phyloP scores from a whole-genome alignment of 1,284 basidiomycete genomes.

The Cerioporus squamosus region DNA sequence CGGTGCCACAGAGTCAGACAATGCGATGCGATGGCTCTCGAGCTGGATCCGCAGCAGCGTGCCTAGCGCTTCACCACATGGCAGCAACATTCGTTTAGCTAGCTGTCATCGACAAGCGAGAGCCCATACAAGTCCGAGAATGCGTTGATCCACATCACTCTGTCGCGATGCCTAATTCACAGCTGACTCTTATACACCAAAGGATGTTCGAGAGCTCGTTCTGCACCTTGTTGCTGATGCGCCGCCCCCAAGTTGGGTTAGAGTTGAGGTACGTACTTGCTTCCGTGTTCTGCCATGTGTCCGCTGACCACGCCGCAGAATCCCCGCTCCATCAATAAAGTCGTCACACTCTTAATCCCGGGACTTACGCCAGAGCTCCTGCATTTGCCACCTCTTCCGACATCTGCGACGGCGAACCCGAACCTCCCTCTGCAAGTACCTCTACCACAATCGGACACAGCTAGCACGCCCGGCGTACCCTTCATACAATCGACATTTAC shows the following conservation, averaged over 20 bases:
- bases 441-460: slow-evolving; percentile 40
- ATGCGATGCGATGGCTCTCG: too few relatives aligned
- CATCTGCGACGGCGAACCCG: slow-evolving; percentile 65
- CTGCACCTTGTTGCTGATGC: slow-evolving; percentile 84
- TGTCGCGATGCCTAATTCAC: neutral
- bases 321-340: slow-evolving; percentile 70
- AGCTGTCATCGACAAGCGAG: too few relatives aligned
- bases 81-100: too few relatives aligned
- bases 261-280: slow-evolving; percentile 65
- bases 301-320: slow-evolving; percentile 53
- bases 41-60: too few relatives aligned
- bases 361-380: slow-evolving; percentile 78
- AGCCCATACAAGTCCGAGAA: too few relatives aligned
- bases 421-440: slow-evolving; percentile 72
- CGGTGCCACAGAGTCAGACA: too few relatives aligned
- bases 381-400: slow-evolving; percentile 67
- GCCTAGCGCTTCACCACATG: too few relatives aligned
- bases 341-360: slow-evolving; percentile 80
- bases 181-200: neutral
- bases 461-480: slow-evolving; percentile 52
- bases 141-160: neutral
- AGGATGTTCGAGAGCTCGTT: slow-evolving; percentile 88
- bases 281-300: neutral
- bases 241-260: slow-evolving; percentile 82
- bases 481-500: slow-evolving; percentile 85